These are phyloP conservation scores for Eutypa lata DNA, from an alignment of 2,329 filamentous ascomycete species.

Conservation along the genomic window DNA sequence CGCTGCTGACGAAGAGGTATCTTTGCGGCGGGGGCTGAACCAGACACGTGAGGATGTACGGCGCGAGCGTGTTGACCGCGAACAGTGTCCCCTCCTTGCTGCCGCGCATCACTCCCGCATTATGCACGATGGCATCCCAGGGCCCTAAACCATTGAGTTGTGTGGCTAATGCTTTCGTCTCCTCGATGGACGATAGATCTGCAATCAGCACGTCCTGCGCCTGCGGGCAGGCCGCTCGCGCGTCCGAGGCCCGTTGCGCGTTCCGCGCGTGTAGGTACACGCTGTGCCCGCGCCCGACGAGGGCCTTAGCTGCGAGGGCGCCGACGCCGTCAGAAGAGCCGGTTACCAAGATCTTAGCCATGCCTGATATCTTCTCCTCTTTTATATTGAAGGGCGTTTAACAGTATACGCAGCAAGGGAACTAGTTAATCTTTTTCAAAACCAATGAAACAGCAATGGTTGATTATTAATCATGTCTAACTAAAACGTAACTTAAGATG, in stretches of 20 bases:
- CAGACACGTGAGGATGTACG: slow-evolving; percentile 52
- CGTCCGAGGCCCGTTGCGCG: slow-evolving; percentile 47
- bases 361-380: not conserved
- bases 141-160: slow-evolving; percentile 46
- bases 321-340: slow-evolving; percentile 58
- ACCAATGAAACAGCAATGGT: no score
- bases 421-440: no score
- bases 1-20: slow-evolving; percentile 50
- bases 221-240: slow-evolving; percentile 43
- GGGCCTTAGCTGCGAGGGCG: slow-evolving; percentile 45
- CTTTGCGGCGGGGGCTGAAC: slow-evolving; percentile 44
- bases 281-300: slow-evolving; percentile 49
- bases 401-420: no score
- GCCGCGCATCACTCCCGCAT: slow-evolving; percentile 49
- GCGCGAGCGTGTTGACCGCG: slow-evolving; percentile 55
- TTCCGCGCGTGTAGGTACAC: slow-evolving; percentile 57
- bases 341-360: slow-evolving; percentile 40
- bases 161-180: slow-evolving; percentile 48
- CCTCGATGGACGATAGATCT: slow-evolving; percentile 49
- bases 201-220: slow-evolving; percentile 49
- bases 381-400: no score
- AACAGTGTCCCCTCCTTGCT: slow-evolving; percentile 38
- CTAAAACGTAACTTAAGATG: no score
- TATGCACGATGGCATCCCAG: slow-evolving; percentile 57
- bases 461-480: no score